These are phyloP conservation scores for Oidiodendron maius DNA, from an alignment of 495 filamentous ascomycete genomes.

Conservation along the genomic window DNA sequence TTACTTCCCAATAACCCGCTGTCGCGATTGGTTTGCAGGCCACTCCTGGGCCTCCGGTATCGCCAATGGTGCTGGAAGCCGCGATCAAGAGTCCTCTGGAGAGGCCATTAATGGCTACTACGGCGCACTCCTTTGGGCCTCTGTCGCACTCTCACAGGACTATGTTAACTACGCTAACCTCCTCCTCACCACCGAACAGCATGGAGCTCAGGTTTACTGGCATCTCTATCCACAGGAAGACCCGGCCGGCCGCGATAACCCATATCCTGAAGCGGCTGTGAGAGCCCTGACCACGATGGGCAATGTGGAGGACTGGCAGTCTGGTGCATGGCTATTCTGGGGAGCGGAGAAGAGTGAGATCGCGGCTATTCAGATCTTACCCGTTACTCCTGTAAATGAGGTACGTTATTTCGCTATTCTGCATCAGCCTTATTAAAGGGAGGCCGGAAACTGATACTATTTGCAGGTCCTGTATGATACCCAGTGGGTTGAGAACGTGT, in stretches of 20 bases:
- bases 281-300: neutral
- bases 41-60: slow-evolving; percentile 96
- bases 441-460: too few relatives aligned
- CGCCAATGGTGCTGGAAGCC: slow-evolving; percentile 79
- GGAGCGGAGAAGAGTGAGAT: neutral
- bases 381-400: neutral
- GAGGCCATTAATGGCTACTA: slow-evolving; percentile 45
- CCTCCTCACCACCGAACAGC: neutral
- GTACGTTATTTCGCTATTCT: neutral
- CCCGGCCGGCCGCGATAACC: neutral
- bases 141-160: neutral
- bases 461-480: neutral
- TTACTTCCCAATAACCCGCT: slow-evolving; percentile 76
- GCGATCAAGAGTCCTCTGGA: slow-evolving; percentile 86
- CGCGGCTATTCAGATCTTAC: neutral
- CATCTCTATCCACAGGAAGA: neutral
- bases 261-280: neutral
- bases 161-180: neutral
- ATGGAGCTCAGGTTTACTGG: neutral
- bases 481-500: neutral
- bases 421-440: too few relatives aligned
- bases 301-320: neutral
- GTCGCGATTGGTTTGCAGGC: slow-evolving; percentile 91
- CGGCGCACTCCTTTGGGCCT: neutral
- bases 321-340: neutral